phyloP scores from a whole-genome alignment of 768 basidiomycete genomes.

The Russula lepida region DNA sequence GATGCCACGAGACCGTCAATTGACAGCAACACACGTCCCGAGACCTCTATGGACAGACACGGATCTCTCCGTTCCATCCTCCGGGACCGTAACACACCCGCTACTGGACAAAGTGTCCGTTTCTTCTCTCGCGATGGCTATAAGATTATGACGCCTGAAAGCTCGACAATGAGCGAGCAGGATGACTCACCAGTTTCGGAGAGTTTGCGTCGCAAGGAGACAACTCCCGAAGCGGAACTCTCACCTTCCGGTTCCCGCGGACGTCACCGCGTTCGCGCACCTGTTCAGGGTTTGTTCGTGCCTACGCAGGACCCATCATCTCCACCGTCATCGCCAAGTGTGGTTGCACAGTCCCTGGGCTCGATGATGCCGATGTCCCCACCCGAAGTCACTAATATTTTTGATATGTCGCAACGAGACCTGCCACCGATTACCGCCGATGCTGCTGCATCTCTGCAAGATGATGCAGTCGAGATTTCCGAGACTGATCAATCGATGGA shows the following conservation, averaged over 20 bases:
- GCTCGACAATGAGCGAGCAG: slow-evolving; percentile 38
- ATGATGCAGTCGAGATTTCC: slow-evolving; percentile 32
- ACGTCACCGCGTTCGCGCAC: slow-evolving; percentile 10
- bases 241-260: slow-evolving; percentile 14
- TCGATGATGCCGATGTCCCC: slow-evolving; percentile 36
- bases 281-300: slow-evolving; percentile 19
- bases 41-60: slow-evolving; percentile 31
- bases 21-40: slow-evolving; percentile 21
- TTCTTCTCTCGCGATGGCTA: slow-evolving; percentile 68
- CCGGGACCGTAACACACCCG: slow-evolving; percentile 61
- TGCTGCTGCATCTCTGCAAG: slow-evolving; percentile 25
- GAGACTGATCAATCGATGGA: slow-evolving; percentile 25
- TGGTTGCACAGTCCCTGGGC: slow-evolving; percentile 16
- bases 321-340: slow-evolving; percentile 18
- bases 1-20: slow-evolving; percentile 25
- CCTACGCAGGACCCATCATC: slow-evolving; percentile 16
- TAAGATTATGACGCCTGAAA: slow-evolving; percentile 57
- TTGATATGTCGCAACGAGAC: slow-evolving; percentile 52
- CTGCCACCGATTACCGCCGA: slow-evolving; percentile 38
- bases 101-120: slow-evolving; percentile 70
- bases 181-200: slow-evolving; percentile 26
- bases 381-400: slow-evolving; percentile 42
- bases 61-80: slow-evolving; percentile 66
- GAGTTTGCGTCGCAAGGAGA: slow-evolving; percentile 24
- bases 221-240: slow-evolving; percentile 24